Percentiles rank a stretch among this genome's conserved stretches.
Conservation (phyloP, 495 filamentous ascomycete genomes). For the Neurospora hispaniola region DNA sequence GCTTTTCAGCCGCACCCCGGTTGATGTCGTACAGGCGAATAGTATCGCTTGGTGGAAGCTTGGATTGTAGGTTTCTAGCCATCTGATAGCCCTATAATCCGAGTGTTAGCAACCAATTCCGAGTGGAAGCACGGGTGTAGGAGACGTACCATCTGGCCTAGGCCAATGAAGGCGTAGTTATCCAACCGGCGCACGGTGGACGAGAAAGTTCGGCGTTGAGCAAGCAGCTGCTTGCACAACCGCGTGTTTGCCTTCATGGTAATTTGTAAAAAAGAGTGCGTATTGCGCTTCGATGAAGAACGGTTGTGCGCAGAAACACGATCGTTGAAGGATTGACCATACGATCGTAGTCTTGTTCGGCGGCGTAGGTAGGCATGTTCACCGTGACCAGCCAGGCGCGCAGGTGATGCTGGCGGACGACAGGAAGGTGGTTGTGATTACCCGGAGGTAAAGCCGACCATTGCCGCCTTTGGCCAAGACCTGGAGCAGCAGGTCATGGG, state of each 20-base stretch:
- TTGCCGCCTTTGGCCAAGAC: slow-evolving; percentile 22
- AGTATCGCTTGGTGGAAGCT: slow-evolving; percentile 58
- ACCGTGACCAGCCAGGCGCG: background rate
- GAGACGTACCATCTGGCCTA: slow-evolving; percentile 71
- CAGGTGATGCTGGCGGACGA: background rate
- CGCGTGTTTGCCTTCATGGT: slow-evolving; percentile 25
- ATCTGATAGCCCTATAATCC: slow-evolving; percentile 58
- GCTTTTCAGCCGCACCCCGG: slow-evolving; percentile 42
- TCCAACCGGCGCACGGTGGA: slow-evolving; percentile 42
- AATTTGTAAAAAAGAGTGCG: background rate
- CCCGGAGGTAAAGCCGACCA: slow-evolving; percentile 22
- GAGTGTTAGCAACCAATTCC: background rate
- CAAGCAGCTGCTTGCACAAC: slow-evolving; percentile 17
- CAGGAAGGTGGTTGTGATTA: slow-evolving; percentile 5
- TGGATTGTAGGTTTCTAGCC: slow-evolving; percentile 76
- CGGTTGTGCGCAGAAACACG: background rate
- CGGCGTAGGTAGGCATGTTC: background rate
- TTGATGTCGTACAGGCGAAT: slow-evolving; percentile 70
- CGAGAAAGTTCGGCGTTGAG: slow-evolving; percentile 44
- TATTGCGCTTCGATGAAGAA: background rate
- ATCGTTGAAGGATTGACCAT: background rate
- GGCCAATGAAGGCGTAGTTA: slow-evolving; percentile 74
- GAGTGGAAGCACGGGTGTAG: background rate
- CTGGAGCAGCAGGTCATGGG: slow-evolving; percentile 5
- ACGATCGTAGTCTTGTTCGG: background rate